Percentiles rank a stretch among this genome's conserved stretches.
Conservation (phyloP, 495 filamentous ascomycete genomes). For the Tuber borchii region DNA sequence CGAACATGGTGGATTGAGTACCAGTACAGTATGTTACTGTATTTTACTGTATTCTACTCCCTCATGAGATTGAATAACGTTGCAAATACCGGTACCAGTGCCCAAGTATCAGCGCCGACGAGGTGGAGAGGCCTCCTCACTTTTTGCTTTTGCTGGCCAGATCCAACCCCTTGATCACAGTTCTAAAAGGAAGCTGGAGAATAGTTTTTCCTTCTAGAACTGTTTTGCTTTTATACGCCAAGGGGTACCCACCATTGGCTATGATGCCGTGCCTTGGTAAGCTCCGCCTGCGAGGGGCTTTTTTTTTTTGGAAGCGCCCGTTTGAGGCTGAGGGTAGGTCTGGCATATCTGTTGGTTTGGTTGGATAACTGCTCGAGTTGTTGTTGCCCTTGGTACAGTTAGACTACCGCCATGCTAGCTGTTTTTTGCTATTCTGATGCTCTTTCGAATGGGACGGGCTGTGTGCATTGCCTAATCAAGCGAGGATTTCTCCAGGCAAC, state of each 20-base stretch:
- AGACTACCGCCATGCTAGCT: neutral
- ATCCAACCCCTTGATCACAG: neutral
- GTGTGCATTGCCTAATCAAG: neutral
- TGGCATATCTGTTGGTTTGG: neutral
- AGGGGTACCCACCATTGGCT: neutral
- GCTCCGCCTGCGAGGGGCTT: neutral
- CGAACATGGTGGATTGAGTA: neutral
- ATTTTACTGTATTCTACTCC: neutral
- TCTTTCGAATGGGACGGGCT: neutral
- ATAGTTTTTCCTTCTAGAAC: neutral
- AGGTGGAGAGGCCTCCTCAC: neutral
- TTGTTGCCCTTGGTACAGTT: neutral
- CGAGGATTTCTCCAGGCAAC: neutral
- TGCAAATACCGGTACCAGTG: too few relatives aligned
- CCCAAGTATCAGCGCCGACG: too few relatives aligned
- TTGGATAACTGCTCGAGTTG: neutral
- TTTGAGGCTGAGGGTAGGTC: neutral
- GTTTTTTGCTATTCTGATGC: neutral
- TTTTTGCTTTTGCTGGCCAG: neutral
- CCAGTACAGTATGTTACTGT: neutral
- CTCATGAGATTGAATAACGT: too few relatives aligned
- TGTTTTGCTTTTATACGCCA: neutral
- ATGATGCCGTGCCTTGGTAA: neutral
- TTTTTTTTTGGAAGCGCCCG: neutral
- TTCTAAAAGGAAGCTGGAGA: neutral